Percentiles rank a stretch among this genome's conserved stretches.
Evolutionary conservation across 306 rosid genomes (phyloP).

Genomic region (Rubus idaeus): DNA sequence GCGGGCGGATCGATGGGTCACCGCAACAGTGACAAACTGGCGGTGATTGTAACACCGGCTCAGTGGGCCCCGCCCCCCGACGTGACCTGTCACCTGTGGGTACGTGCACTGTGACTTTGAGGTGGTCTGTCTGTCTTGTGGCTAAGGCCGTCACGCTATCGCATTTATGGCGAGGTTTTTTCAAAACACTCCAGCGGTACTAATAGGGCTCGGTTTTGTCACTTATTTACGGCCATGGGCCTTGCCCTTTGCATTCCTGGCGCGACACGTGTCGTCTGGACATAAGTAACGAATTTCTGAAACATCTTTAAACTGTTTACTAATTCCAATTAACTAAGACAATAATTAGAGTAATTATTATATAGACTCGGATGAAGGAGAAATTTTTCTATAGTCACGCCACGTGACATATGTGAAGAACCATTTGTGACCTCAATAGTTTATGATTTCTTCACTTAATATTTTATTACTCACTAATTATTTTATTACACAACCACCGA

Average conservation of each 20-base stretch:
- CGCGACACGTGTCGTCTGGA: background rate
- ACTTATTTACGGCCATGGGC: background rate
- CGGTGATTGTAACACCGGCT: background rate
- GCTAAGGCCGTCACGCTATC: slow-evolving; percentile 29
- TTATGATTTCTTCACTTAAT: no score
- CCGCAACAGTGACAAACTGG: slow-evolving; percentile 1
- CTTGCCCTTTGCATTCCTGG: background rate
- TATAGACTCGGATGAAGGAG: background rate
- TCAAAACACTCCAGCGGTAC: no score
- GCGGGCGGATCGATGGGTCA: background rate
- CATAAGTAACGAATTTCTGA: background rate
- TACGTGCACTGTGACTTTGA: background rate
- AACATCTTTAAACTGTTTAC: no score
- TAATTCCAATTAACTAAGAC: no score
- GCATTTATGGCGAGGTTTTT: slow-evolving; percentile 41
- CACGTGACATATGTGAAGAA: no score
- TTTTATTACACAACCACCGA: no score
- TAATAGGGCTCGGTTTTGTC: background rate
- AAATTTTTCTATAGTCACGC: no score
- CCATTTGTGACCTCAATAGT: no score
- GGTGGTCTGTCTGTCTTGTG: background rate
- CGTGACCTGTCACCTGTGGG: slow-evolving; percentile 5
- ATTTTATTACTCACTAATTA: no score
- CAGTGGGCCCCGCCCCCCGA: background rate
- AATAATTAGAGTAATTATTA: background rate